These are phyloP conservation scores for Neurospora crassa DNA, from an alignment of 2,329 filamentous ascomycete genomes.

Conservation along the genomic window DNA sequence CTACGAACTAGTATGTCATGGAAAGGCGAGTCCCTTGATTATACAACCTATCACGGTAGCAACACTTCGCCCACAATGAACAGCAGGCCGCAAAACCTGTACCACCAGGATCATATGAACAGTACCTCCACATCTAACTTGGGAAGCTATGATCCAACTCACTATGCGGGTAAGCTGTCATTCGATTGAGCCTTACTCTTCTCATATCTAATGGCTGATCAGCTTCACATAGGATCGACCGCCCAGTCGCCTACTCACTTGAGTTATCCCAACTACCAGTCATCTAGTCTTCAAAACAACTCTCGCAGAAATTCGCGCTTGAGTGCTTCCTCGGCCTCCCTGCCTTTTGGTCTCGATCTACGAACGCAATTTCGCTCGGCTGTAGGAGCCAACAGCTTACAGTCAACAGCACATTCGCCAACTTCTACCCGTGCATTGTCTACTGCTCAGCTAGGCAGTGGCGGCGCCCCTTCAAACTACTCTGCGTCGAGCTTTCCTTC, in stretches of 20 bases:
- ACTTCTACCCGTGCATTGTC: conserved; percentile 29
- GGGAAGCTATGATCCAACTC: conserved; percentile 39
- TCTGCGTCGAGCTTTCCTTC: conserved; percentile 39
- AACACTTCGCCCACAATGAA: conserved; percentile 36
- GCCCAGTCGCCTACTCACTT: conserved; percentile 41
- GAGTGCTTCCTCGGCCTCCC: conserved; percentile 38
- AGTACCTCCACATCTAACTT: conserved; percentile 28
- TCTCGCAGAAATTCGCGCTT: conserved; percentile 36
- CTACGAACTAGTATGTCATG: conserved; percentile 52
- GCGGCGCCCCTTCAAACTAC: conserved; percentile 31
- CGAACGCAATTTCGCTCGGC: conserved; percentile 34
- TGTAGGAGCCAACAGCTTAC: conserved; percentile 19
- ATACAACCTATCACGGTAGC: conserved; percentile 39
- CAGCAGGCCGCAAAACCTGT: conserved; percentile 39
- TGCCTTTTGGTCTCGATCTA: conserved; percentile 36
- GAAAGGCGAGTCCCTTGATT: conserved; percentile 52
- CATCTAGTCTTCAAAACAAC: conserved; percentile 31
- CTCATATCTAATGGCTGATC: conserved; percentile 16
- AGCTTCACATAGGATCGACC: conserved; percentile 25
- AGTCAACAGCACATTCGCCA: conserved; percentile 21
- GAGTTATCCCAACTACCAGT: conserved; percentile 36
- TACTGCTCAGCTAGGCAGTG: conserved; percentile 29
- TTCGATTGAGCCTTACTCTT: conserved; percentile 13
- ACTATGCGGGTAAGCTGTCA: conserved; percentile 39
- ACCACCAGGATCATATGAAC: conserved; percentile 39